Conservation (phyloP, 192 early-diverging fungal genomes). For the Umbelopsis sp. region DNA sequence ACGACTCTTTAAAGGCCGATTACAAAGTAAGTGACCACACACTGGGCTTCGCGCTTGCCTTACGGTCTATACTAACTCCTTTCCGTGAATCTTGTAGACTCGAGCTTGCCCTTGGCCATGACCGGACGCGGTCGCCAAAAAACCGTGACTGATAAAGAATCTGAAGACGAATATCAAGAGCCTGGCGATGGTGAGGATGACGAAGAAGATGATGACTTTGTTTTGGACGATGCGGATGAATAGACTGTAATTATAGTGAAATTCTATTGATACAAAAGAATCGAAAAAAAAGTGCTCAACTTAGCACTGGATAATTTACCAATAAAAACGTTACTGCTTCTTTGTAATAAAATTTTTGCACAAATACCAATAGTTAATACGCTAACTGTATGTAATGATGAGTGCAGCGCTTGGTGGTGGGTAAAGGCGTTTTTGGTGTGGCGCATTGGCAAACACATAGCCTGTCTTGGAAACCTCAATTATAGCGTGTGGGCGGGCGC, state of each 20-base stretch:
- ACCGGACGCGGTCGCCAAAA: conserved; percentile 36
- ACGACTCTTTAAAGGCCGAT: conserved; percentile 45
- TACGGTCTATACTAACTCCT: not conserved
- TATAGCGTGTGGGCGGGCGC: too few species aligned
- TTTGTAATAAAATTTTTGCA: too few species aligned
- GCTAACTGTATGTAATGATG: too few species aligned
- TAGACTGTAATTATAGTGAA: conserved; percentile 6
- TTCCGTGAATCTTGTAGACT: conserved; percentile 26
- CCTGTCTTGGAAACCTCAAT: too few species aligned
- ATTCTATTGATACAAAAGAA: too few species aligned
- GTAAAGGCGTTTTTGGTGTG: too few species aligned
- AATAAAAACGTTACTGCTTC: too few species aligned
- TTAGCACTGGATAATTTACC: too few species aligned
- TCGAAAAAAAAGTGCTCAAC: too few species aligned
- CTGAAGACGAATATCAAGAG: conserved; percentile 40
- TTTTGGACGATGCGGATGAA: conserved; percentile 26
- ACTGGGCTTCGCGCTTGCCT: not conserved
- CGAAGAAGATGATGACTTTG: conserved; percentile 19
- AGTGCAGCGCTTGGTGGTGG: too few species aligned
- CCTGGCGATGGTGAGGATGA: conserved; percentile 42
- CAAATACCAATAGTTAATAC: too few species aligned
- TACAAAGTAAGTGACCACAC: conserved; percentile 43
- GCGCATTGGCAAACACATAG: too few species aligned
- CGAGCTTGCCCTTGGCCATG: conserved; percentile 34
- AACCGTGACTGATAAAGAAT: conserved; percentile 32